Evolutionary conservation across 2,329 filamentous ascomycete species (phyloP), one percentile per base, ranked within the genome.

Genomic region (Aspergillus brasiliensis): DNA sequence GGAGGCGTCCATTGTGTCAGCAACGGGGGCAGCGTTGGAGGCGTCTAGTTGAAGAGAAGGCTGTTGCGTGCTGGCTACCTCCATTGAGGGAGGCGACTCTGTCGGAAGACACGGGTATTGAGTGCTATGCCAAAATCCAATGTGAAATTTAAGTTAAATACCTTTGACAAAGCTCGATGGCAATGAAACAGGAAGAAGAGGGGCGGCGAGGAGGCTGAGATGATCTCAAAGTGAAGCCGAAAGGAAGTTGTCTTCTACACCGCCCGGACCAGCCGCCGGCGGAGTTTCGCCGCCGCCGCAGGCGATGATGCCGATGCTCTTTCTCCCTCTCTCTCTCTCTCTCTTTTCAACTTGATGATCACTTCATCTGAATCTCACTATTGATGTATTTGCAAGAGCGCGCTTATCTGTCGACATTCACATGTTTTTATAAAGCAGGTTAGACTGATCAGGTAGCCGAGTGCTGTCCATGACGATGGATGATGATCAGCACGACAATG

Each of bases 1-100:
- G 59, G 67, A 67, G 37, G 65, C 64, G 54, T 77, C 73, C 62
- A 71, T 74, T 42, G 65, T 54, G 65, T 53, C 58, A 31, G 27
- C 19, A 19, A 21, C 40, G 5, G 31, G 31, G 21, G 37, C 23
- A 27, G 56, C 47, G 55, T 52, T 56, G 56, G 38, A 23, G 38
- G 40, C 25, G 31, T 53, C 27, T 15, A 46, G 42, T 37, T 60
- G 57, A 3, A 61, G 55, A 57, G 61, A 51, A 57, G 21, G 51
- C 11, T 40, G 59, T 40, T 57, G 52, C 44, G 51, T 38, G 46
- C 23, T 59, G 46, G 59, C 51, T 25, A 53, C 57, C 47, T 57
- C 34, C 48, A 46, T 54, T 42, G 37, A 42, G 28, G 54, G 37
- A 17, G 53, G 25, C 40, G 25, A 27, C 21, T 27, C 13, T 21